Conservation (phyloP, 2,329 filamentous ascomycete species). For the Hypoxylon sp. region DNA sequence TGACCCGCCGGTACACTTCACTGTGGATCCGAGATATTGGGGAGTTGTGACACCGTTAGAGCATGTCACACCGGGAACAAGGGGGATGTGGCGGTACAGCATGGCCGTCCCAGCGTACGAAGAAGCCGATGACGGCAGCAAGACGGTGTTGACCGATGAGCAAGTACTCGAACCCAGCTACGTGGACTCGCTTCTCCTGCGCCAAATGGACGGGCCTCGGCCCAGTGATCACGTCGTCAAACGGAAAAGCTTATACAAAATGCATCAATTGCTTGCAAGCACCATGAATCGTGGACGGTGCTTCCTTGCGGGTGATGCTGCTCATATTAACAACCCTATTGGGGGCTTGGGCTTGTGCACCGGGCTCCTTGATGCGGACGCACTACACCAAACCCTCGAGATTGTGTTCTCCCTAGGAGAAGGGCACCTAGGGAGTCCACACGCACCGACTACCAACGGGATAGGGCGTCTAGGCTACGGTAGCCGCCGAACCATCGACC, state of each 20-base stretch:
- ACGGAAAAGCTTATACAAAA: slow-evolving; percentile 31
- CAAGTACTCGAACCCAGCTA: slow-evolving; percentile 27
- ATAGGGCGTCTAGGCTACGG: neutral
- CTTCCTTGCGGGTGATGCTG: slow-evolving; percentile 29
- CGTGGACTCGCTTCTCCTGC: slow-evolving; percentile 25
- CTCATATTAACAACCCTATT: slow-evolving; percentile 30
- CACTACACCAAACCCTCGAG: slow-evolving; percentile 19
- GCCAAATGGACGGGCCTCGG: slow-evolving; percentile 25
- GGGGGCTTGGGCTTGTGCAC: slow-evolving; percentile 28
- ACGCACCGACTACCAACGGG: neutral
- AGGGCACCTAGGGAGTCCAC: neutral
- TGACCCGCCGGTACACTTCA: slow-evolving; percentile 26
- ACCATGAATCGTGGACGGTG: slow-evolving; percentile 31
- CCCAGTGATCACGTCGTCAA: slow-evolving; percentile 21
- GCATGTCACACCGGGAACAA: slow-evolving; percentile 17
- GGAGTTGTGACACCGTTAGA: slow-evolving; percentile 24
- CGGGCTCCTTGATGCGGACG: slow-evolving; percentile 27
- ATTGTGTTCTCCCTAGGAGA: slow-evolving; percentile 22
- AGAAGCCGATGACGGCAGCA: slow-evolving; percentile 16
- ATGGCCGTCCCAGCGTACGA: slow-evolving; percentile 24
- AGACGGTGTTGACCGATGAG: slow-evolving; percentile 11
- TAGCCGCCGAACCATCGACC: slow-evolving; percentile 7
- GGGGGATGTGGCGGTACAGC: slow-evolving; percentile 28
- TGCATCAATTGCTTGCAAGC: slow-evolving; percentile 31
- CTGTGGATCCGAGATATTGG: slow-evolving; percentile 27